Percentiles rank a stretch among this genome's conserved stretches.
Evolutionary conservation across 495 filamentous ascomycete species (phyloP).

Genomic region (Penicillium diatomitis): DNA sequence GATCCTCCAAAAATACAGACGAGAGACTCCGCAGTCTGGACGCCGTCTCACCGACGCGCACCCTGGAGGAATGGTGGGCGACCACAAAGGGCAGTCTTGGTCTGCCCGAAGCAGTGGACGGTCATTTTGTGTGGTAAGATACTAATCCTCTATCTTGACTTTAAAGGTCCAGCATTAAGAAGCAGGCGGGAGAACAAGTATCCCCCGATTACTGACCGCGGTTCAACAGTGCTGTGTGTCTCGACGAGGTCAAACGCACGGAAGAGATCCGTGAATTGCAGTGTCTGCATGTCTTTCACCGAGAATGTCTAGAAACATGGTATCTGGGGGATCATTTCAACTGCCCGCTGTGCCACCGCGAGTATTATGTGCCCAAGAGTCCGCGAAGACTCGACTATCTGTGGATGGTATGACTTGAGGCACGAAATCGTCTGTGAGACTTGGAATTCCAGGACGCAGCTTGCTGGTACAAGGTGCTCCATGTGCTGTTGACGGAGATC

Average conservation of each 20-base stretch:
- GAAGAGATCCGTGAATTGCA: constrained; percentile 36
- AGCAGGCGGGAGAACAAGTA: too few species aligned
- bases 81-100: constrained; percentile 27
- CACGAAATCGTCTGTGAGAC: neutral
- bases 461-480: too few species aligned
- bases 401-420: constrained; percentile 31
- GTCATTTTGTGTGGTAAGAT: constrained; percentile 36
- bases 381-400: constrained; percentile 30
- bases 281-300: constrained; percentile 39
- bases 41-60: constrained; percentile 30
- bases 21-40: constrained; percentile 33
- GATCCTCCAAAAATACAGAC: constrained; percentile 18
- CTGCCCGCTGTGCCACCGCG: constrained; percentile 35
- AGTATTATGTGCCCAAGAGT: constrained; percentile 28
- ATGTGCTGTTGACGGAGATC: too few species aligned
- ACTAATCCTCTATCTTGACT: neutral
- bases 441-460: too few species aligned
- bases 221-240: constrained; percentile 28
- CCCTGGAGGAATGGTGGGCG: constrained; percentile 36
- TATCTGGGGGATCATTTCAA: constrained; percentile 36
- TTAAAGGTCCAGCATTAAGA: too few species aligned
- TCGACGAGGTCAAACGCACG: constrained; percentile 30
- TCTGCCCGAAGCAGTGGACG: constrained; percentile 27
- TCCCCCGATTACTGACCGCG: neutral
- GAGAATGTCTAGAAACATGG: constrained; percentile 39